These are phyloP conservation scores for Yamadazyma sp. DNA, from an alignment of 1,139 yeast genomes.

Conservation along the genomic window DNA sequence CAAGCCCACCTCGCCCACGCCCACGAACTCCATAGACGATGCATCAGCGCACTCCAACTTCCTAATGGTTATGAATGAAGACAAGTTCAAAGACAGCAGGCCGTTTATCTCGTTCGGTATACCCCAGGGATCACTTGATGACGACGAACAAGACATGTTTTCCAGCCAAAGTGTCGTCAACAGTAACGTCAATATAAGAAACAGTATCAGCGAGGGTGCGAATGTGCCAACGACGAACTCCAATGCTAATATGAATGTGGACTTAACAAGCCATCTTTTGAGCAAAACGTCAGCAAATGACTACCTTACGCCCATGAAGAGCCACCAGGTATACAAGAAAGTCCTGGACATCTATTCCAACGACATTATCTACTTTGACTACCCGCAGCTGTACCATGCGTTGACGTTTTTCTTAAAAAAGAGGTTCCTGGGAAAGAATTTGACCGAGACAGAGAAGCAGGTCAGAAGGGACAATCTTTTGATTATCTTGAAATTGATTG, in stretches of 20 bases:
- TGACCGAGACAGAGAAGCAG: slow-evolving; percentile 29
- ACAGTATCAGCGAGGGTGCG: too few relatives aligned
- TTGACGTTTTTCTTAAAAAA: slow-evolving; percentile 54
- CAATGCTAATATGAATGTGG: slow-evolving; percentile 7
- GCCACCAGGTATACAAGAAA: slow-evolving; percentile 60
- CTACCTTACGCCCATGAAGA: slow-evolving; percentile 55
- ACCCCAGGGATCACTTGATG: slow-evolving; percentile 11
- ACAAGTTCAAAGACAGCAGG: slow-evolving; percentile 31
- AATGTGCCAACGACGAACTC: background rate
- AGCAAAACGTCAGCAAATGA: slow-evolving; percentile 12
- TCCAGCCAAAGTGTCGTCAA: background rate
- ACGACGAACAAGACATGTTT: slow-evolving; percentile 5
- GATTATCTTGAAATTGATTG: slow-evolving; percentile 62
- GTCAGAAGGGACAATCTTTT: slow-evolving; percentile 47
- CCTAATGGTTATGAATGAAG: slow-evolving; percentile 16
- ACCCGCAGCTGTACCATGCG: slow-evolving; percentile 66
- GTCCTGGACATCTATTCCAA: slow-evolving; percentile 66
- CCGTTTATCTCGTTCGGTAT: slow-evolving; percentile 47
- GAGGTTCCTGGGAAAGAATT: slow-evolving; percentile 47
- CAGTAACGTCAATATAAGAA: background rate
- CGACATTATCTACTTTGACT: slow-evolving; percentile 58
- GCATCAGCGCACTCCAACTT: slow-evolving; percentile 15
- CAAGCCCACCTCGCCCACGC: slow-evolving; percentile 53
- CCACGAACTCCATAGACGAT: slow-evolving; percentile 5
- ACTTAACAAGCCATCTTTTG: slow-evolving; percentile 11